These are phyloP conservation scores for Pogostemon cablin DNA, from an alignment of 257 asterid species.

Conservation along the genomic window DNA sequence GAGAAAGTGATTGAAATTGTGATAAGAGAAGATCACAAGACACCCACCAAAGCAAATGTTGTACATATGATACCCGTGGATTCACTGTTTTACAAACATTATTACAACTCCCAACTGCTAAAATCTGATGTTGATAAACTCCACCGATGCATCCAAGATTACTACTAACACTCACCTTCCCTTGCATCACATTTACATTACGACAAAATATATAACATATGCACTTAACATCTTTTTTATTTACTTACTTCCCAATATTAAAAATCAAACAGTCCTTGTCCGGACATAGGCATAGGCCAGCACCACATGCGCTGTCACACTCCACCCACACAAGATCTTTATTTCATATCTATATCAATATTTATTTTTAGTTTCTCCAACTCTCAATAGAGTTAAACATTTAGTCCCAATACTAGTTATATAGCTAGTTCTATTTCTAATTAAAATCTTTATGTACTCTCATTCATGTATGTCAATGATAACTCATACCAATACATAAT, in stretches of 20 bases:
- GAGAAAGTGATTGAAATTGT: no score
- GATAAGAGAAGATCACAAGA: conserved; percentile 31
- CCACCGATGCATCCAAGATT: background rate
- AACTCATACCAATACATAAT: background rate
- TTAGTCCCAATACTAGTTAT: no score
- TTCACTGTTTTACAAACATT: background rate
- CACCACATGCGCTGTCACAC: conserved; percentile 21
- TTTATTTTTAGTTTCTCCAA: background rate
- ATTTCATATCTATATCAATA: background rate
- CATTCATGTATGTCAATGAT: no score
- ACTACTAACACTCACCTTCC: background rate
- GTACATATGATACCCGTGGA: conserved; percentile 41
- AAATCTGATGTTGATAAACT: background rate
- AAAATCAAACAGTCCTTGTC: conserved; percentile 2
- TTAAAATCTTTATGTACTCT: no score
- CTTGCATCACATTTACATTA: background rate
- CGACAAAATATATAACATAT: conserved; percentile 9
- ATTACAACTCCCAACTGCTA: background rate
- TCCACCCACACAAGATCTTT: background rate
- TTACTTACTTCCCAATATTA: background rate
- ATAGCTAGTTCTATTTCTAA: no score
- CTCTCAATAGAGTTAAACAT: no score
- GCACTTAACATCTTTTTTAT: background rate
- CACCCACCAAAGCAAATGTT: conserved; percentile 21
- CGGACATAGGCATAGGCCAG: conserved; percentile 16